Base-by-base conservation (phyloP, 108 stramenopile genomes). In the Cyclotella choctawhatcheeana region DNA sequence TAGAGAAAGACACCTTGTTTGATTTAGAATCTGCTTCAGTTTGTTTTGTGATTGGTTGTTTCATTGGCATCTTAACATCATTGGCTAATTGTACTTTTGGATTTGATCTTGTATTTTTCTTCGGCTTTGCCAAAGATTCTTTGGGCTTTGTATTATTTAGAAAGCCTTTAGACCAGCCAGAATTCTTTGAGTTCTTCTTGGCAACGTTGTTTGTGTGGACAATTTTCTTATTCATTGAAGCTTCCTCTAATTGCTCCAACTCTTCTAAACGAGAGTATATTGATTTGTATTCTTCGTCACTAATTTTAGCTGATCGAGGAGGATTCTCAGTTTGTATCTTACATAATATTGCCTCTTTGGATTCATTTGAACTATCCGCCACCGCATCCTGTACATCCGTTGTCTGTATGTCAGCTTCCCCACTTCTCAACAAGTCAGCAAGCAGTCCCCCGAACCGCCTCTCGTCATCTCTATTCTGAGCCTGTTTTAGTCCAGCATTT, bases 81-180 rank as follows among this genome's bases (percentile, higher is more conserved):
- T 60, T 35, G 34, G 3, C 20, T 37, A 29, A 6, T 20, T 29
- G 2, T 47, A 10, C 44, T 30, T 47, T 35, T 34, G 44, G 18
- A 21, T 33, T 53, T 17, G 51, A 22, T 17, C n/a, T 44, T 20
- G 29, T 1, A 61, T 2, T 27, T 52, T 32, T 35, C 20, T 33
- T 37, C 8, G 55, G 59, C 29, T 20, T 2, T 63, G 48, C 43
- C 26, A 31, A 22, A 14, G 22, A 54, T 7, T 26, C 43, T 26
- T 37, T 60, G 22, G 59, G 16, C 35, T 47, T 64, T 2, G 67
- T 2, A 44, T n/a, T n/a, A n/a, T 56, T 66, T 24, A 81, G 30
- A 45, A 81, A 81, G 44, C 80, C 80, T 51, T 58, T 68, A 16
- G 73, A 70, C 80, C 80, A 81, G 20, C 73, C 80, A 26, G 66